Evolutionary conservation across 129 eudicot species (phyloP), one percentile per base, ranked within the genome.

Genomic region (Flaveria sonorensis): DNA sequence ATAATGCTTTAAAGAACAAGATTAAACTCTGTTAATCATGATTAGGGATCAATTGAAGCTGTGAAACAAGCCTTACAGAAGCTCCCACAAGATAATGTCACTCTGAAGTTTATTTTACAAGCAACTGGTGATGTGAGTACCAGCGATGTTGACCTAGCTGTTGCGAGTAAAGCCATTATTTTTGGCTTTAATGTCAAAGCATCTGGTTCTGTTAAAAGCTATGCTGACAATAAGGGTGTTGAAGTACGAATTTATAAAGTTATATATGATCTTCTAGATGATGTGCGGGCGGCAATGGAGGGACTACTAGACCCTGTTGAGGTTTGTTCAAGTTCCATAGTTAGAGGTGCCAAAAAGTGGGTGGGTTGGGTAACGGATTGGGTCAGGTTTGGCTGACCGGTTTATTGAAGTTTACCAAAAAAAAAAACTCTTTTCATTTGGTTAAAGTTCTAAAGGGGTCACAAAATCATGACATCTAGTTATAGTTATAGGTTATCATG

Each of bases 1-100:
- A 65, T 65, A 52, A 53, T 71, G 55, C 46, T 71, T 50, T 39
- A 26, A 65, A 66, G 30, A 65, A 2, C 84, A 14, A 5, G 24
- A 42, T 56, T 57, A 52, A 65, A 65, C 45, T 30, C 10, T 81
- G 42, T 81, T 62, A 47, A 74, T 71, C 30, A 59, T 81, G 79
- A 48, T 71, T 73, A 94, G 99, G 99, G 99, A 83, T 91, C 99
- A 63, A 89, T 91, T 26, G 99, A 94, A 86, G 99, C 99, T 70
- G 84, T 89, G 69, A 86, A 85, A 76, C 96, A 89, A 88, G 99
- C 99, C 53, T 86, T 94, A 70, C 93, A 89, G 81, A 90, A 83
- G 78, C 99, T 94, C 63, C 99, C 99, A 59, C 99, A 94, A 82
- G 90, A 87, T 66, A 94, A 89, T 72, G 91, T 94, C 62, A 87